A percentile compares a stretch with the other conserved stretches of the same genome.
Evolutionary conservation across 2,329 filamentous ascomycete species (phyloP).

Genomic region (Botryotinia globosa): DNA sequence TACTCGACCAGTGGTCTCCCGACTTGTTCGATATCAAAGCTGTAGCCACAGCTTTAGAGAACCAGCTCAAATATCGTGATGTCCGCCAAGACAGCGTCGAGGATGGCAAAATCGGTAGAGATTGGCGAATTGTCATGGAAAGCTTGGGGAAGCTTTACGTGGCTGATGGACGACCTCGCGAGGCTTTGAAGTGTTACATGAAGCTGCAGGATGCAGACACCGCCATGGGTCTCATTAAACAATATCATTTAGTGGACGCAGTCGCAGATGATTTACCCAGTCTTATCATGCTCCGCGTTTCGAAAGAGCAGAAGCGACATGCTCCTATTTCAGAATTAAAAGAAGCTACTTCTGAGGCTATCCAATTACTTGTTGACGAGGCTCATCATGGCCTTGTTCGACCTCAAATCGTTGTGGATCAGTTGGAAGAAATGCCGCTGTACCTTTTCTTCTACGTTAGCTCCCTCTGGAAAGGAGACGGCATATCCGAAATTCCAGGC

Average conservation of each 20-base stretch:
- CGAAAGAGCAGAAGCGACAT: slow-evolving; percentile 62
- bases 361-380: slow-evolving; percentile 84
- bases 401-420: slow-evolving; percentile 72
- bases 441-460: slow-evolving; percentile 93
- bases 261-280: slow-evolving; percentile 86
- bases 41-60: slow-evolving; percentile 75
- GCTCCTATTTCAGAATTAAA: slow-evolving; percentile 71
- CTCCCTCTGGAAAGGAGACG: slow-evolving; percentile 77
- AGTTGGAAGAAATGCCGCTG: slow-evolving; percentile 66
- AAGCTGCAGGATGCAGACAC: slow-evolving; percentile 87
- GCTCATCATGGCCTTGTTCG: slow-evolving; percentile 84
- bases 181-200: slow-evolving; percentile 87
- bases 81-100: slow-evolving; percentile 74
- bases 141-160: slow-evolving; percentile 82
- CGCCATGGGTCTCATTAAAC: slow-evolving; percentile 79
- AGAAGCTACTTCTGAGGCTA: slow-evolving; percentile 76
- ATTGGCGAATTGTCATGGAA: slow-evolving; percentile 89
- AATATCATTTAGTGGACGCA: slow-evolving; percentile 85
- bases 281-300: slow-evolving; percentile 83
- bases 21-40: slow-evolving; percentile 79
- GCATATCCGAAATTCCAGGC: slow-evolving; percentile 52
- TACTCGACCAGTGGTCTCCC: slow-evolving; percentile 80
- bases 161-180: slow-evolving; percentile 73
- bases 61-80: slow-evolving; percentile 74
- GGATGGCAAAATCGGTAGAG: slow-evolving; percentile 66